These are phyloP conservation scores for Lojkania enalia DNA, from an alignment of 2,329 filamentous ascomycete species.

Conservation along the genomic window DNA sequence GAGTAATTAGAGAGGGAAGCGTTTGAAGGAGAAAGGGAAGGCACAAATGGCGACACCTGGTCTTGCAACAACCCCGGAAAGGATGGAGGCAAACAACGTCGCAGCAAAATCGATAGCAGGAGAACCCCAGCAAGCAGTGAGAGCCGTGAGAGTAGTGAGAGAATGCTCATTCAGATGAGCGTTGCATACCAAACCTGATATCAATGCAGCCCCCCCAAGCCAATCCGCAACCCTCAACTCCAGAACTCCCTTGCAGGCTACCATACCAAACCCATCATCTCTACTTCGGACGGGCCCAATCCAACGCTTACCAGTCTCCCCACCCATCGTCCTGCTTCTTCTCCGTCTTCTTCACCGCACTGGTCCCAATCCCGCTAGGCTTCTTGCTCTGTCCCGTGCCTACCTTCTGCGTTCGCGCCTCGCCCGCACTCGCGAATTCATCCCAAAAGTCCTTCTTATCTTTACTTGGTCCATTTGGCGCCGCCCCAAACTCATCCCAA, in stretches of 20 bases:
- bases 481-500: conserved; percentile 71
- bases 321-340: conserved; percentile 62
- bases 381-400: conserved; percentile 31
- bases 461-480: conserved; percentile 55
- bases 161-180: neutral
- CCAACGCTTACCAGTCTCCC: conserved; percentile 60
- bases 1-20: too few species aligned
- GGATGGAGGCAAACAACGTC: neutral
- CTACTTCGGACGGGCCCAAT: too few species aligned
- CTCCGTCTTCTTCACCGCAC: conserved; percentile 62
- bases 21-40: too few species aligned
- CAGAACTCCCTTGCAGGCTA: conserved; percentile 8
- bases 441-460: conserved; percentile 61
- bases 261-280: neutral
- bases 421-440: conserved; percentile 47
- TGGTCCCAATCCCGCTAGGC: conserved; percentile 62
- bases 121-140: neutral
- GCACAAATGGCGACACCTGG: too few species aligned
- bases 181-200: conserved; percentile 7
- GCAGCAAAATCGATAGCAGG: neutral
- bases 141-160: neutral
- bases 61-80: too few species aligned
- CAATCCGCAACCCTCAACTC: conserved; percentile 7
- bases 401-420: conserved; percentile 34
- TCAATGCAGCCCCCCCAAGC: conserved; percentile 12